Conservation (phyloP, 345 rosid species). For the Salix purpurea region DNA sequence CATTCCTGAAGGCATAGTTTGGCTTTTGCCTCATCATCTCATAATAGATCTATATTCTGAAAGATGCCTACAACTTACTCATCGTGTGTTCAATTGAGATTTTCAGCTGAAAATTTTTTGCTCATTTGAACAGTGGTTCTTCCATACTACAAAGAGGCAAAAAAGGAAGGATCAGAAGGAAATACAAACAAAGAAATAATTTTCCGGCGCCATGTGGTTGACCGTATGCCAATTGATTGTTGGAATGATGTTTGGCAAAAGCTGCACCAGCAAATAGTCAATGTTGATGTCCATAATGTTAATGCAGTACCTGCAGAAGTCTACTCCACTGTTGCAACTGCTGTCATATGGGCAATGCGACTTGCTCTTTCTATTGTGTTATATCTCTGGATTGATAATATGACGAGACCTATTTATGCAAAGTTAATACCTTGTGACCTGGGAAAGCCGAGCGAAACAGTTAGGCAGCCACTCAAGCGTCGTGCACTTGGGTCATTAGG, state of each 20-base stretch:
- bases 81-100: not conserved
- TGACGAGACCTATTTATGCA: slow-evolving; percentile 80
- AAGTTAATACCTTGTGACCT: slow-evolving; percentile 88
- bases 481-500: slow-evolving; percentile 88
- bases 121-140: slow-evolving; percentile 57
- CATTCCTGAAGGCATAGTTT: too few species aligned
- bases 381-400: slow-evolving; percentile 76
- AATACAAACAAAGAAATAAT: slow-evolving; percentile 53
- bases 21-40: not conserved
- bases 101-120: slow-evolving; percentile 9
- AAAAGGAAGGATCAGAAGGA: slow-evolving; percentile 35
- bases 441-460: slow-evolving; percentile 58
- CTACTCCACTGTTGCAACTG: slow-evolving; percentile 76
- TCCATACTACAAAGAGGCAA: slow-evolving; percentile 73
- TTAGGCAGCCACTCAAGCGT: slow-evolving; percentile 58
- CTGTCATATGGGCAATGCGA: slow-evolving; percentile 88
- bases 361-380: slow-evolving; percentile 71
- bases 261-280: slow-evolving; percentile 82
- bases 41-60: not conserved
- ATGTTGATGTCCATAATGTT: slow-evolving; percentile 78
- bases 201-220: slow-evolving; percentile 78
- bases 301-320: slow-evolving; percentile 73
- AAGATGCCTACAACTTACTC: not conserved
- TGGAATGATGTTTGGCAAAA: slow-evolving; percentile 96
- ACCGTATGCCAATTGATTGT: slow-evolving; percentile 89